Conservation (phyloP, 2,329 filamentous ascomycete species). For the Botrytis paeoniae region DNA sequence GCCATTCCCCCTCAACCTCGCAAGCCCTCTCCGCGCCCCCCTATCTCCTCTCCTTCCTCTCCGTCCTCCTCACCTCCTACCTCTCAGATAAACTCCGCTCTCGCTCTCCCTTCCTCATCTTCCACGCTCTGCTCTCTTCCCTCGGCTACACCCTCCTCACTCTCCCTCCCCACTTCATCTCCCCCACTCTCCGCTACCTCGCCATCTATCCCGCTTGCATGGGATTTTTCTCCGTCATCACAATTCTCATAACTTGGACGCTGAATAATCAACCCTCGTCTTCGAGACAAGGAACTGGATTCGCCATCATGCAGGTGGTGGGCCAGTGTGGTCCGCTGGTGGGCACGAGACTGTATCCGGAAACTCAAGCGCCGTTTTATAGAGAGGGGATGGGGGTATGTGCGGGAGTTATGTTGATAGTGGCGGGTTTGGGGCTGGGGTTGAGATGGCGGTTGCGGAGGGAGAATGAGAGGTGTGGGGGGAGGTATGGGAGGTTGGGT, state of each 20-base stretch:
- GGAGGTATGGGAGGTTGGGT: slow-evolving; percentile 39
- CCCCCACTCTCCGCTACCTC: slow-evolving; percentile 61
- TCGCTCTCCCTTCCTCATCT: slow-evolving; percentile 64
- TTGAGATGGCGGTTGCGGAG: slow-evolving; percentile 40
- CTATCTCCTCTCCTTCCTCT: slow-evolving; percentile 70
- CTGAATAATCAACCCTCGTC: slow-evolving; percentile 78
- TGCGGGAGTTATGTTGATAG: slow-evolving; percentile 48
- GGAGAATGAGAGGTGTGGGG: slow-evolving; percentile 28
- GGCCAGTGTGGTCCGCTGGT: slow-evolving; percentile 47
- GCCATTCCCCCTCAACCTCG: slow-evolving; percentile 62
- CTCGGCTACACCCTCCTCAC: slow-evolving; percentile 59
- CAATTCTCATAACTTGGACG: slow-evolving; percentile 82
- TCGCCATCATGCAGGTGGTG: slow-evolving; percentile 76
- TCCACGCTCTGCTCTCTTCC: slow-evolving; percentile 65
- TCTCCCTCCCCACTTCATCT: slow-evolving; percentile 58
- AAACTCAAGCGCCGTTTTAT: slow-evolving; percentile 48
- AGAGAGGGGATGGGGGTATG: slow-evolving; percentile 49
- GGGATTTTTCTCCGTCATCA: slow-evolving; percentile 82
- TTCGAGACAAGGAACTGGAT: slow-evolving; percentile 68
- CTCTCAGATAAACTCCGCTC: slow-evolving; percentile 64
- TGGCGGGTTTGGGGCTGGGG: slow-evolving; percentile 43
- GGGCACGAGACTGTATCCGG: slow-evolving; percentile 54
- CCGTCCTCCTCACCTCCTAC: slow-evolving; percentile 69
- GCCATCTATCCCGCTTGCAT: slow-evolving; percentile 74
- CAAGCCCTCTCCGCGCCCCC: slow-evolving; percentile 81